Evolutionary conservation across 192 early-diverging fungal genomes (phyloP), one percentile per base, ranked within the genome.

Genomic region (Chytriomyces hyalinus): DNA sequence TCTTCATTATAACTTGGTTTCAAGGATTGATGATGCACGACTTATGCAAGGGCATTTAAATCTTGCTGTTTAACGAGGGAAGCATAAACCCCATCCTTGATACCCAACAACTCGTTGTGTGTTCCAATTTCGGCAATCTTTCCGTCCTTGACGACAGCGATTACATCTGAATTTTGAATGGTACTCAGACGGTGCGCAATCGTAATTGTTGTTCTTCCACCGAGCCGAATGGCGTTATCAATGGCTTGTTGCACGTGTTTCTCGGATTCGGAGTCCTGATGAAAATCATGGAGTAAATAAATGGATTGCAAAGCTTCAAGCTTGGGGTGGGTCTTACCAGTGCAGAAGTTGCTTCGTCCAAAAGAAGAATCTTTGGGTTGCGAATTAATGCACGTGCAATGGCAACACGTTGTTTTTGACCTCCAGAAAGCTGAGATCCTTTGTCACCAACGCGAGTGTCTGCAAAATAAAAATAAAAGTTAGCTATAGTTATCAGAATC

Each of bases 101-200:
- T 85, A 6, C 92, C 59, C 49, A 94, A 76, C 28, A 94, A 80
- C 63, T 92, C 84, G 48, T 79, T 36, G 80, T 94, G 91, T 6
- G 91, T 85, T 48, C 92, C 92, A 5, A 77, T 45, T 73, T 93
- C 92, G 36, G 82, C 81, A 2, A 92, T 75, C 6, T 10, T 20
- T 5, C 86, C 86, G 49, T 87, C 82, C 65, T 86, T 78, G 45
- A 88, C 74, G 24, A 88, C 87, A 69, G 80, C 76, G 74, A 94
- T 91, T 10, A 85, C 53, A 83, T 94, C 91, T 11, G 92, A 90
- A 49, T 85, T 81, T 11, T 88, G 85, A 62, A 93, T 88, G 11
- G 87, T 89, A 10, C 82, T 82, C 61, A 94, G 69, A 43, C 92
- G 83, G 84, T 94, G 93, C 3, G 93, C 92, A 79, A 94, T 92